phyloP scores from a whole-genome alignment of 768 basidiomycete genomes.

The Psilocybe sp. region DNA sequence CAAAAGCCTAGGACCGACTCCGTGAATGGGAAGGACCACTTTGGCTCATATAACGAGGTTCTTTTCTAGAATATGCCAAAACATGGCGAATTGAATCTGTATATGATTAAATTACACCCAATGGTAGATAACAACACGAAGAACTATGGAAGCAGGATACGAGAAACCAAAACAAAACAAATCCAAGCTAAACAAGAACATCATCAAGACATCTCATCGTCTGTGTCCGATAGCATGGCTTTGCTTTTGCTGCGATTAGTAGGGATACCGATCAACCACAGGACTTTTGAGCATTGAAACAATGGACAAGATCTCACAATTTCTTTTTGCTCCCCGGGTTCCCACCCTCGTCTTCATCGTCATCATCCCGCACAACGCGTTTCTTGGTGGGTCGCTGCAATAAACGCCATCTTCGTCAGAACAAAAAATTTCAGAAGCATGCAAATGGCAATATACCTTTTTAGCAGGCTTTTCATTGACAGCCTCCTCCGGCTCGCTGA shows the following conservation, averaged over 20 bases:
- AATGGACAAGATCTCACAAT: constrained; percentile 47
- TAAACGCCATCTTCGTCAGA: constrained; percentile 13
- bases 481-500: constrained; percentile 69
- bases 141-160: no score
- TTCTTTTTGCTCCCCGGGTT: constrained; percentile 63
- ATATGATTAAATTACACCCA: no score
- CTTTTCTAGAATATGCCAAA: no score
- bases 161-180: no score
- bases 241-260: constrained; percentile 73
- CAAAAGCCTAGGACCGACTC: background rate
- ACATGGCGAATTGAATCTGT: no score
- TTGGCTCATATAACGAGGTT: no score
- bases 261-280: constrained; percentile 8
- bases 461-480: constrained; percentile 52
- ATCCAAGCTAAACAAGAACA: background rate
- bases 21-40: no score
- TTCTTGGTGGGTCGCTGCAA: constrained; percentile 58
- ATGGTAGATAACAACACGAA: no score
- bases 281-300: background rate
- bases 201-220: constrained; percentile 74
- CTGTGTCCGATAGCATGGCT: constrained; percentile 83
- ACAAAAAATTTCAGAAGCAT: background rate
- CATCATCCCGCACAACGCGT: constrained; percentile 75
- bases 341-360: constrained; percentile 62
- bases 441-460: constrained; percentile 48